Conservation (phyloP, 169 alveolate species). For the Cryptosporidium bovis region DNA sequence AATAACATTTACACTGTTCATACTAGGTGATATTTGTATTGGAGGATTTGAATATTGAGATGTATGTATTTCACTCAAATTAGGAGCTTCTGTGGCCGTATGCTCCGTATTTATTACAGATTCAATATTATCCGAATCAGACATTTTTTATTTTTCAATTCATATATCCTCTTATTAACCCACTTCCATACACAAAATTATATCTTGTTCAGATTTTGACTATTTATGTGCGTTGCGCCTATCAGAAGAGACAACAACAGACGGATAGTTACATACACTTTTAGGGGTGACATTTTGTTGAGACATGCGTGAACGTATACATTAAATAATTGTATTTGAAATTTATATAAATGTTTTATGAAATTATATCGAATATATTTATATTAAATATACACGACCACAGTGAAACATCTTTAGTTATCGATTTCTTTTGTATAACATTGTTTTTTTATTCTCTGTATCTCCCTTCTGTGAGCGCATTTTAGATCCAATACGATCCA, state of each 20-base stretch:
- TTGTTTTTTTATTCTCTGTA: too few relatives aligned
- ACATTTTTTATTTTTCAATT: conserved; percentile 27
- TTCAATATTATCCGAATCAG: conserved; percentile 26
- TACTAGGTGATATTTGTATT: conserved; percentile 5
- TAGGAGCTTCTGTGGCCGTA: conserved; percentile 8
- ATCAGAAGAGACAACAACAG: conserved; percentile 72
- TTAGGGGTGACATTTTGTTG: conserved; percentile 65
- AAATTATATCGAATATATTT: too few relatives aligned
- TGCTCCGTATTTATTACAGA: conserved; percentile 8
- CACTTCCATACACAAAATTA: conserved; percentile 70
- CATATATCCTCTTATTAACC: conserved; percentile 49
- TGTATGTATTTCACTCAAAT: conserved; percentile 13
- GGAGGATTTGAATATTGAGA: conserved; percentile 38
- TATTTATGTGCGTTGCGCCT: conserved; percentile 76
- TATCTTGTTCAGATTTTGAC: conserved; percentile 74
- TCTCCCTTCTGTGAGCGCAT: too few relatives aligned
- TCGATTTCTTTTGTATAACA: too few relatives aligned
- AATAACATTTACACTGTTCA: not conserved
- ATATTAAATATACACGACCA: too few relatives aligned
- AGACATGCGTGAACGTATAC: conserved; percentile 44
- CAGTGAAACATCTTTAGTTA: too few relatives aligned
- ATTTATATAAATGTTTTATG: conserved; percentile 14
- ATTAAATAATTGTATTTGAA: conserved; percentile 53
- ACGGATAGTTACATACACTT: conserved; percentile 77
- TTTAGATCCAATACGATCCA: too few relatives aligned